phyloP scores from a whole-genome alignment of 1,284 basidiomycete genomes.

The Ustilago nuda region DNA sequence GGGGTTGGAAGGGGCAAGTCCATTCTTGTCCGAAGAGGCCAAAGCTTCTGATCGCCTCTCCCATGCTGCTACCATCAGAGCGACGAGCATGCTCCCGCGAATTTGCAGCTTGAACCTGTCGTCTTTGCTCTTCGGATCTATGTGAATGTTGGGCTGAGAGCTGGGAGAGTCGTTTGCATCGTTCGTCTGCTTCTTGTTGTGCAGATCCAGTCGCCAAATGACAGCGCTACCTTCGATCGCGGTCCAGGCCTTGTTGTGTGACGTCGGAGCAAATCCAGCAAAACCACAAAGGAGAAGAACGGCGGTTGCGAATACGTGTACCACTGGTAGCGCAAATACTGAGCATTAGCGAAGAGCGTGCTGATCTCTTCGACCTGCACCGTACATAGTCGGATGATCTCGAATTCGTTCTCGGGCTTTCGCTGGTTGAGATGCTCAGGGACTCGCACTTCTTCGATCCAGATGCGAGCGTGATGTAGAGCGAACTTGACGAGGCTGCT shows the following conservation, averaged over 20 bases:
- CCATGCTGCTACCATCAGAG: constrained; percentile 27
- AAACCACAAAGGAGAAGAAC: constrained; percentile 22
- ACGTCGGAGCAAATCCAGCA: constrained; percentile 20
- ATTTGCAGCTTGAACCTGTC: constrained; percentile 5
- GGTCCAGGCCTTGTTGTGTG: constrained; percentile 17
- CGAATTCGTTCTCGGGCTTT: constrained; percentile 11
- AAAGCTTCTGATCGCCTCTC: constrained; percentile 23
- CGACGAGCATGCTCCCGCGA: constrained; percentile 20
- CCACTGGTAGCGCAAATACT: constrained; percentile 18
- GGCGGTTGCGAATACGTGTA: constrained; percentile 22
- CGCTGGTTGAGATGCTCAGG: constrained; percentile 24
- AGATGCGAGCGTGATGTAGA: constrained; percentile 17
- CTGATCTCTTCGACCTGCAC: constrained; percentile 11
- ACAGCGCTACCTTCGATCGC: constrained; percentile 12
- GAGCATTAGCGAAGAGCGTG: constrained; percentile 3
- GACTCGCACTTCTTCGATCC: constrained; percentile 11
- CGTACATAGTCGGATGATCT: constrained; percentile 9
- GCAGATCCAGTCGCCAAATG: constrained; percentile 24
- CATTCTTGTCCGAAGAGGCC: background rate
- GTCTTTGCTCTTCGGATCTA: background rate
- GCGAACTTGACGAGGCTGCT: constrained; percentile 9
- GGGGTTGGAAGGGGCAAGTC: constrained; percentile 5
- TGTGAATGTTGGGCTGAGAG: constrained; percentile 5
- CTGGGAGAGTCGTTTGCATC: background rate
- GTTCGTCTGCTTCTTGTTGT: background rate